These are phyloP conservation scores for Pseudocercospora musae DNA, from an alignment of 2,329 filamentous ascomycete genomes.

Conservation along the genomic window DNA sequence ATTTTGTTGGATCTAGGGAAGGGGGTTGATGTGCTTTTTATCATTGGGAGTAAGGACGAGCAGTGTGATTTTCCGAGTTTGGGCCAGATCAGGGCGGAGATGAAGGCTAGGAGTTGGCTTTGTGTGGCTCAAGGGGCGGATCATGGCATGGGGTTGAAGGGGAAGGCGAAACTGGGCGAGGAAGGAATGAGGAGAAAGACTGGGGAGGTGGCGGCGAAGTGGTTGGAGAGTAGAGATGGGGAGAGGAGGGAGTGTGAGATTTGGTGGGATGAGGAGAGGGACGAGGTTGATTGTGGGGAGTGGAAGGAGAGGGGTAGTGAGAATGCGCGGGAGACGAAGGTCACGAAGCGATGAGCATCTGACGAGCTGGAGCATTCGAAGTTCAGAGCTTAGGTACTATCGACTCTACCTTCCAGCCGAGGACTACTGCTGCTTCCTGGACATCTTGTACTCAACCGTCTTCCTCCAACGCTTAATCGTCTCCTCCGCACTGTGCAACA, in stretches of 20 bases:
- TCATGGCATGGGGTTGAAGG: conserved; percentile 17
- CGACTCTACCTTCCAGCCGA: no score
- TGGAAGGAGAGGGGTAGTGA: not conserved
- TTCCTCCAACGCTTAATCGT: no score
- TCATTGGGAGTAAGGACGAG: conserved; percentile 38
- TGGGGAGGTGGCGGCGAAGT: conserved; percentile 16
- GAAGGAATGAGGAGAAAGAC: conserved; percentile 12
- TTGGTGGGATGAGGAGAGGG: conserved; percentile 9
- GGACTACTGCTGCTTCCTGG: no score
- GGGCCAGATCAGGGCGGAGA: conserved; percentile 33
- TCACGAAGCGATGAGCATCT: not conserved
- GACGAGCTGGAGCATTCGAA: not conserved
- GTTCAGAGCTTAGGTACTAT: no score
- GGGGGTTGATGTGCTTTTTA: conserved; percentile 38
- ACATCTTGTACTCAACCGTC: no score
- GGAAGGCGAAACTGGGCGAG: not conserved
- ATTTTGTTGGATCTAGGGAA: conserved; percentile 38
- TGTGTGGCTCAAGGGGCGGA: conserved; percentile 34
- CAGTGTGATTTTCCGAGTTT: conserved; percentile 36
- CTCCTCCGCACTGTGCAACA: no score
- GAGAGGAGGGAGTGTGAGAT: conserved; percentile 3
- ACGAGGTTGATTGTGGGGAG: not conserved
- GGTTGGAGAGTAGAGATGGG: conserved; percentile 11
- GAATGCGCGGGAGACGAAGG: not conserved
- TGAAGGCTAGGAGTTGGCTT: conserved; percentile 39